Conservation (phyloP, 2,329 filamentous ascomycete genomes). For the Clarireedia sp. region DNA sequence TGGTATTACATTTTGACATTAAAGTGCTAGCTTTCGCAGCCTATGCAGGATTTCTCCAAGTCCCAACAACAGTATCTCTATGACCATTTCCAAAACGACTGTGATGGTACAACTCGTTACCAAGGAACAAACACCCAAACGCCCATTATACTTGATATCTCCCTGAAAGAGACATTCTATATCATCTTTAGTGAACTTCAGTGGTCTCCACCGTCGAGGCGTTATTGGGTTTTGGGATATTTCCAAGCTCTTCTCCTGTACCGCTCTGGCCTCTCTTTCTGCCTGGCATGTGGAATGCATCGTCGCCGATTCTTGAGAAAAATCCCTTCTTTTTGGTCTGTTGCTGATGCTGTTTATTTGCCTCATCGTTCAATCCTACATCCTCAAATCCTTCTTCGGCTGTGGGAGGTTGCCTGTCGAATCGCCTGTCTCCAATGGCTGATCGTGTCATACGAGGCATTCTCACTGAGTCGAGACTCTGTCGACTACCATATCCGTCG, state of each 20-base stretch:
- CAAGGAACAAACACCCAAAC: constrained; percentile 1
- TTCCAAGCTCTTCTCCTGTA: constrained; percentile 62
- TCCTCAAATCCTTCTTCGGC: constrained; percentile 83
- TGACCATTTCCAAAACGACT: constrained; percentile 10
- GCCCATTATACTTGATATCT: constrained; percentile 1
- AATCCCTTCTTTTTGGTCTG: constrained; percentile 62
- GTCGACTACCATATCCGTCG: constrained; percentile 54
- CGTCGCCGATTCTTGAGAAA: constrained; percentile 72
- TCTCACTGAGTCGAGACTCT: constrained; percentile 71
- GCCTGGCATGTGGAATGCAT: constrained; percentile 54
- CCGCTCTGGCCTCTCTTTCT: constrained; percentile 66
- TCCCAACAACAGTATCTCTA: constrained; percentile 3
- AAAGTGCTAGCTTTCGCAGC: constrained; percentile 12
- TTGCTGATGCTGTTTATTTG: constrained; percentile 34
- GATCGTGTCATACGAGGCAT: constrained; percentile 55
- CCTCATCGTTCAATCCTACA: constrained; percentile 76
- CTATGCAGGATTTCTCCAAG: constrained; percentile 1
- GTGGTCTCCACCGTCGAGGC: constrained; percentile 17
- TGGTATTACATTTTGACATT: constrained; percentile 11
- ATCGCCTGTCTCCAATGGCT: constrained; percentile 48
- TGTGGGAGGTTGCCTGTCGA: constrained; percentile 54
- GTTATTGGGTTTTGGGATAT: constrained; percentile 37
- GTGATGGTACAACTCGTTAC: constrained; percentile 8
- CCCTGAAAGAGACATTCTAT: background rate
- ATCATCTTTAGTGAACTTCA: constrained; percentile 27